These are phyloP conservation scores for Marasmius oreades DNA, from an alignment of 1,284 basidiomycete genomes.

Conservation along the genomic window DNA sequence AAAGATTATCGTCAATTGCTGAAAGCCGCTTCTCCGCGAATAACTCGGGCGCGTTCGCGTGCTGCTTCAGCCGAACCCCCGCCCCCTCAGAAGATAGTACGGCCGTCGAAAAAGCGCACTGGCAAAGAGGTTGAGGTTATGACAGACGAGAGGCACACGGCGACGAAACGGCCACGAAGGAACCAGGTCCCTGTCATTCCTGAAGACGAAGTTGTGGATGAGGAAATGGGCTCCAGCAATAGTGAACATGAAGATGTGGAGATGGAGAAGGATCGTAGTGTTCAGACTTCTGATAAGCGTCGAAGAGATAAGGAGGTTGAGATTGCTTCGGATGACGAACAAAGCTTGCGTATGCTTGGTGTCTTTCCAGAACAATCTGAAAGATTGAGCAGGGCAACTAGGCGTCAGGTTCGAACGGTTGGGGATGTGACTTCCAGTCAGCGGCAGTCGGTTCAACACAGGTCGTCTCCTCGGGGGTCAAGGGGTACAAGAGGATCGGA, in stretches of 20 bases:
- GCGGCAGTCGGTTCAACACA: neutral
- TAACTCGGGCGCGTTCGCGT: neutral
- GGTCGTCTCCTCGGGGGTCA: neutral
- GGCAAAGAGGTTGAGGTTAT: neutral
- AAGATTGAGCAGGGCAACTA: neutral
- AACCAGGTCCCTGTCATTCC: too few relatives aligned
- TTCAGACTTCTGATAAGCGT: too few relatives aligned
- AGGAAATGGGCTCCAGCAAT: neutral
- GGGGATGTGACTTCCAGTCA: neutral
- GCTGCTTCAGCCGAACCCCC: neutral
- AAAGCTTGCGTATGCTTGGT: neutral
- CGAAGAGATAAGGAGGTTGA: neutral
- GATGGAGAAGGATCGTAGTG: neutral
- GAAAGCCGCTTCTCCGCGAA: neutral
- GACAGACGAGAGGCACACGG: neutral
- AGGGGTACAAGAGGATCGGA: neutral
- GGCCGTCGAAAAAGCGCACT: neutral
- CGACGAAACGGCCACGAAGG: neutral
- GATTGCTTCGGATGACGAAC: neutral
- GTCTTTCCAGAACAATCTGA: neutral
- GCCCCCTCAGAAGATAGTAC: neutral
- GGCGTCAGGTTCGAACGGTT: neutral
- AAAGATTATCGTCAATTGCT: neutral
- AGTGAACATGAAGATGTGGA: neutral
- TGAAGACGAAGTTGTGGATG: neutral